A percentile compares a stretch with the other conserved stretches of the same genome.
These are phyloP conservation scores for Pythium pyrilobum DNA, from an alignment of 352 stramenopile genomes.

Conservation along the genomic window DNA sequence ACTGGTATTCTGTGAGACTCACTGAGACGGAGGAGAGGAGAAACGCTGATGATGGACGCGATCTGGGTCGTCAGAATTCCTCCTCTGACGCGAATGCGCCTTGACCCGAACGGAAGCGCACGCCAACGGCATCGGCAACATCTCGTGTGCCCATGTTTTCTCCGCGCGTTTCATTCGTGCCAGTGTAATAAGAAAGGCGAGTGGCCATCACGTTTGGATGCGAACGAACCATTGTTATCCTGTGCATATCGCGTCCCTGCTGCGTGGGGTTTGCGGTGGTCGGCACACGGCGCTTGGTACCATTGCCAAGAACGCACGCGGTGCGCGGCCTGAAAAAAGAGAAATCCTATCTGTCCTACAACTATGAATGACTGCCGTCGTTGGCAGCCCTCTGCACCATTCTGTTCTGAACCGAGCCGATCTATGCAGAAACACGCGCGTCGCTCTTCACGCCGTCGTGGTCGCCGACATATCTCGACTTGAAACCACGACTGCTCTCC, in stretches of 20 bases:
- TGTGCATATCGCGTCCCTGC: neutral
- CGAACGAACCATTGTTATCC: no score
- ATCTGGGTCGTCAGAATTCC: no score
- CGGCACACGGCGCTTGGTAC: constrained; percentile 11
- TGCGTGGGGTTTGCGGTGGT: neutral
- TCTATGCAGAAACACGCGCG: neutral
- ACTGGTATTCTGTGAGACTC: no score
- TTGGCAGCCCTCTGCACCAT: neutral
- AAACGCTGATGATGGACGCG: no score
- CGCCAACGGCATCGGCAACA: no score
- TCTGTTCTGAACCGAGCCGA: constrained; percentile 4
- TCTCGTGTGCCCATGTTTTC: no score
- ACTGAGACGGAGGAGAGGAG: no score
- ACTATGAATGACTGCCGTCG: constrained; percentile 5
- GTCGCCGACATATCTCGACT: neutral
- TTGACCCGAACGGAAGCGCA: no score
- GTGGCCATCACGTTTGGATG: no score
- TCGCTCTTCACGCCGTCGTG: neutral
- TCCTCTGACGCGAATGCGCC: no score
- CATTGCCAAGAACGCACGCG: constrained; percentile 13
- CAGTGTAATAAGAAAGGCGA: no score
- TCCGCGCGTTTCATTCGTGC: no score
- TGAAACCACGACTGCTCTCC: constrained; percentile 10
- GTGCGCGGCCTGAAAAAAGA: neutral
- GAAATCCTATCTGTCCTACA: constrained; percentile 22